Evolutionary conservation across 192 early-diverging fungal genomes (phyloP), one percentile per base, ranked within the genome.

Genomic region (Backusella morwellensis): DNA sequence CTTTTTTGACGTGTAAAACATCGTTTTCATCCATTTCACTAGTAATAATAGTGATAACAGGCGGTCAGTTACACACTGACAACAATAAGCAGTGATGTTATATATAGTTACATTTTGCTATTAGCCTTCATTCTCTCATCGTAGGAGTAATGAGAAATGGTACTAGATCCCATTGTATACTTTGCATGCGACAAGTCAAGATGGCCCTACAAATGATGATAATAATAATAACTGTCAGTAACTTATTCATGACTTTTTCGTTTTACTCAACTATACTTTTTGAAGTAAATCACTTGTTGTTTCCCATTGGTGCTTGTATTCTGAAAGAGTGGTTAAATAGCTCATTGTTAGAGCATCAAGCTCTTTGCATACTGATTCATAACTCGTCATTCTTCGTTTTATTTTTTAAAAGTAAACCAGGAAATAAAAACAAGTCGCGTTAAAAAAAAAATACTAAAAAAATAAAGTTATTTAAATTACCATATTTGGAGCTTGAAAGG

Each of bases 71-170:
- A n/a, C 26, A 44, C 9, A 17, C 78, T 40, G 35, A 35, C 21
- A 47, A 17, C n/a, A 32, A 59, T 14, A 17, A 4, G 42, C 14
- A 17, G 54, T 21, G 32, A 32, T 32, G 32, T 32, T 32, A 32
- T 32, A 29, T 29, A 29, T 63, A 2, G 4, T 78, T 71, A 84
- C 85, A 84, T 74, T 77, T 75, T 74, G 26, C 44, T 42, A 40
- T 42, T n/a, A 11, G 83, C 83, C 41, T 84, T 82, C 82, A 84
- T 86, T 14, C 85, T 78, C 74, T 80, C 75, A 56, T 86, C 85
- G 68, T 84, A 86, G 19, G 83, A 82, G 19, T 77, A 63, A 63
- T 74, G 76, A 9, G 74, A 75, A 17, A 86, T 40, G 19, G 54
- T 82, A 42, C 38, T 73, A 11, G 81, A 70, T 17, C 85, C 85